Base-by-base conservation (phyloP, 2,329 filamentous ascomycete species). In the Amauroascus verrucosus region DNA sequence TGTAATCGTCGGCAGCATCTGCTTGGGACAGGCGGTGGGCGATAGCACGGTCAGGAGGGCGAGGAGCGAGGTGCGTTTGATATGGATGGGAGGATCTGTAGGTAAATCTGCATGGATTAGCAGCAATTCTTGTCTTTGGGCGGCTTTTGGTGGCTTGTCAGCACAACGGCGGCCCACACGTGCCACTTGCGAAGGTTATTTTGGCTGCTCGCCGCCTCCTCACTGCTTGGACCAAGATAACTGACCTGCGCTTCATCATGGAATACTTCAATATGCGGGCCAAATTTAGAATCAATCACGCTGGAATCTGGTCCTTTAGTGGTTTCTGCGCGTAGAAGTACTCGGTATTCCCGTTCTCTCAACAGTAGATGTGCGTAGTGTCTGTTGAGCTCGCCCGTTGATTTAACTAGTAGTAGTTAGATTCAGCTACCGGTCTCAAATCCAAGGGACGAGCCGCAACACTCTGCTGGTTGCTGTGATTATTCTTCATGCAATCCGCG, bases 1-100 rank as follows among this genome's bases (percentile, higher is more conserved):
- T 76, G 68, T 70, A 70, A 65, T 63, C 62, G 63, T 63, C 64
- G 64, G 62, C 70, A 61, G 67, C 73, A 75, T 75, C 65, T 65
- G 68, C 9, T 32, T 38, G 35, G 22, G 28, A 20, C n/a, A 9
- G 8, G 16, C n/a, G 18, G 32, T 26, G 20, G 33, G 24, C 14
- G 20, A 14, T 28, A 18, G 22, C 40, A 46, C 18, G 37, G 28
- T 35, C 9, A 16, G 24, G 4, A 2, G 28, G 37, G 22, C 50
- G 43, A 37, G 40, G 30, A 38, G 13, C 26, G 16, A 1, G 18
- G 30, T 52, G 43, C 41, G 2, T 26, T 37, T 18, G 40, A 52
- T 38, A 37, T 20, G 30, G 28, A 37, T 28, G 43, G 40, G 50
- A 18, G 32, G 14, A 22, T 48, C 52, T 54, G 22, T 40, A 22